Base-by-base conservation (phyloP, 2,329 filamentous ascomycete genomes). In the Talaromyces marneffei region DNA sequence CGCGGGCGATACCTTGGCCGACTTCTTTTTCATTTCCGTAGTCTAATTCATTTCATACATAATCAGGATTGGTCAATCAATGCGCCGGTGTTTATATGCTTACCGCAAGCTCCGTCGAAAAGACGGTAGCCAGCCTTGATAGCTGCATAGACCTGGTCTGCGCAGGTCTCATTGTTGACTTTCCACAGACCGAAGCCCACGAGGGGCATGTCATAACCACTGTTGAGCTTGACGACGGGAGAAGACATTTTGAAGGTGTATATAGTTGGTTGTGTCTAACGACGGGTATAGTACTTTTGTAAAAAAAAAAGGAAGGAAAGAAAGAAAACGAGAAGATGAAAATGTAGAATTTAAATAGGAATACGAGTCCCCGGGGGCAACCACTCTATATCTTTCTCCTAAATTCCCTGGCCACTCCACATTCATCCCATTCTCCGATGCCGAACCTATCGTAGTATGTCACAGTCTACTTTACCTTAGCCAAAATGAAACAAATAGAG, bases 1-100 rank as follows among this genome's bases (percentile, higher is more conserved):
- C 90, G 67, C 88, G 88, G 63, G 87, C 85, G 52, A 93, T 83
- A 69, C 90, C 90, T 73, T 92, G 79, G 62, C 90, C 90, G 66
- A 84, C 86, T 76, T 92, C 89, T 68, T 85, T 85, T 77, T 93
- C 90, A 74, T 93, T 93, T 69, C 88, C 89, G 77, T 94, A 93
- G 76, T 92, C 89, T 90, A 48, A n/a, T n/a, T n/a, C n/a, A n/a
- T n/a, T n/a, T n/a, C n/a, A n/a, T n/a, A n/a, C n/a, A n/a, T n/a
- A n/a, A n/a, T n/a, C n/a, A n/a, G n/a, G n/a, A n/a, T n/a, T n/a
- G n/a, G n/a, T n/a, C n/a, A n/a, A n/a, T n/a, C n/a, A n/a, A 40
- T 25, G 35, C 23, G 33, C 35, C 14, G 35, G 20, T 4, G 10
- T 9, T 40, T 27, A 12, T 2, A 27, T 40, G 33, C 73, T 54